These are phyloP conservation scores for Kernera saxatilis DNA, from an alignment of 345 rosid genomes.

Conservation along the genomic window DNA sequence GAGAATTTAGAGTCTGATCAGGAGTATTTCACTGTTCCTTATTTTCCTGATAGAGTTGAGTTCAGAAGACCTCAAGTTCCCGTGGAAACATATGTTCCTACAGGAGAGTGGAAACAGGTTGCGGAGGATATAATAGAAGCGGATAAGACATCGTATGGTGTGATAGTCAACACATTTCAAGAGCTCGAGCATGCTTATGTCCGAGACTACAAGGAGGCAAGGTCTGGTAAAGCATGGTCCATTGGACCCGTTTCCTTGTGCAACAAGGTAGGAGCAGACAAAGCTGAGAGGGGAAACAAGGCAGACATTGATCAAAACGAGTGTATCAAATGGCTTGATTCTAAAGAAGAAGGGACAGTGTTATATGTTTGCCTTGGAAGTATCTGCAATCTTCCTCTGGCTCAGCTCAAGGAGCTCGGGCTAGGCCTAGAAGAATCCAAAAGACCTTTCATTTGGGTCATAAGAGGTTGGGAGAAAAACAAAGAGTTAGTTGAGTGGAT, in stretches of 20 bases:
- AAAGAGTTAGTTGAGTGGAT: slow-evolving; percentile 32
- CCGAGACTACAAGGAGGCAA: slow-evolving; percentile 16
- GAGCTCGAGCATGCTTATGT: slow-evolving; percentile 35
- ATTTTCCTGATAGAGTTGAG: slow-evolving; percentile 39
- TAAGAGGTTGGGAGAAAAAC: slow-evolving; percentile 21
- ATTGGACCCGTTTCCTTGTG: slow-evolving; percentile 39
- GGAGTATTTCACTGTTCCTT: slow-evolving; percentile 35
- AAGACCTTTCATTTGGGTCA: slow-evolving; percentile 43
- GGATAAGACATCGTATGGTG: slow-evolving; percentile 29
- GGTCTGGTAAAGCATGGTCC: slow-evolving; percentile 34
- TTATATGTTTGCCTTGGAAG: slow-evolving; percentile 44
- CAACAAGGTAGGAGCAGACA: slow-evolving; percentile 20
- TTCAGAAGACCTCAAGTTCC: slow-evolving; percentile 27
- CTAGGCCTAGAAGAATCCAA: slow-evolving; percentile 40
- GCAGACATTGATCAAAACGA: slow-evolving; percentile 5
- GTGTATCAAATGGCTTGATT: slow-evolving; percentile 39
- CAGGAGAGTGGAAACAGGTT: slow-evolving; percentile 12
- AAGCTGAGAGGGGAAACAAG: slow-evolving; percentile 36
- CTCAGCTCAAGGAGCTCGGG: slow-evolving; percentile 38
- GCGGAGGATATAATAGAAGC: not conserved
- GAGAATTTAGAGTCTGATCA: not conserved
- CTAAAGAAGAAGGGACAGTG: slow-evolving; percentile 20
- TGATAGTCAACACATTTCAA: slow-evolving; percentile 37
- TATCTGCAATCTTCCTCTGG: slow-evolving; percentile 21
- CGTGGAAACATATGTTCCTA: not conserved